Conservation (phyloP, 2,329 filamentous ascomycete genomes). For the Penicillium glabrum region DNA sequence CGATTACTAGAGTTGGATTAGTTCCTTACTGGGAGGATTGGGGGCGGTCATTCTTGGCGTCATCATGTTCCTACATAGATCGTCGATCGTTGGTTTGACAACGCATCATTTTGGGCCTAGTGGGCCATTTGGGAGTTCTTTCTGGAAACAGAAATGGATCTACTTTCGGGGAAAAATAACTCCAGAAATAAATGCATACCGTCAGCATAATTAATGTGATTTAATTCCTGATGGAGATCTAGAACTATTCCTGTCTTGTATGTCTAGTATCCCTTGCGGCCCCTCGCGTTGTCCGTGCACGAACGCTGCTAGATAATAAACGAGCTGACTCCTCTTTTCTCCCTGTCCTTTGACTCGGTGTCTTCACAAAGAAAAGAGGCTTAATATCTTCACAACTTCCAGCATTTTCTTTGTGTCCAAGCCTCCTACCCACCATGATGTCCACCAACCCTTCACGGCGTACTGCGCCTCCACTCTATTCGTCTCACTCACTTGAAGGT, state of each 20-base stretch:
- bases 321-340: conserved; percentile 3
- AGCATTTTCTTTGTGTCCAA: neutral
- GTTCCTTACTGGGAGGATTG: neutral
- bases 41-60: neutral
- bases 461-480: conserved; percentile 33
- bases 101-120: neutral
- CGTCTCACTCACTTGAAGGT: conserved; percentile 38
- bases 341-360: neutral
- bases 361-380: conserved; percentile 1
- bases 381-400: conserved; percentile 2
- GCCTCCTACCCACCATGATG: conserved; percentile 17
- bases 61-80: neutral
- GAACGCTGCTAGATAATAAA: conserved; percentile 3
- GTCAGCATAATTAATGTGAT: neutral
- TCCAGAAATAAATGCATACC: neutral
- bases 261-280: conserved; percentile 11
- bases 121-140: neutral
- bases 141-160: neutral
- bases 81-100: conserved; percentile 1
- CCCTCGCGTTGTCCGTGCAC: conserved; percentile 18
- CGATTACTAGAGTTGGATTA: neutral
- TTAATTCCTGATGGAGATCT: neutral
- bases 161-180: neutral
- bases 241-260: neutral
- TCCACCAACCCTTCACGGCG: conserved; percentile 20